phyloP scores from a whole-genome alignment of 169 alveolate species.

The Eimeria acervulina region DNA sequence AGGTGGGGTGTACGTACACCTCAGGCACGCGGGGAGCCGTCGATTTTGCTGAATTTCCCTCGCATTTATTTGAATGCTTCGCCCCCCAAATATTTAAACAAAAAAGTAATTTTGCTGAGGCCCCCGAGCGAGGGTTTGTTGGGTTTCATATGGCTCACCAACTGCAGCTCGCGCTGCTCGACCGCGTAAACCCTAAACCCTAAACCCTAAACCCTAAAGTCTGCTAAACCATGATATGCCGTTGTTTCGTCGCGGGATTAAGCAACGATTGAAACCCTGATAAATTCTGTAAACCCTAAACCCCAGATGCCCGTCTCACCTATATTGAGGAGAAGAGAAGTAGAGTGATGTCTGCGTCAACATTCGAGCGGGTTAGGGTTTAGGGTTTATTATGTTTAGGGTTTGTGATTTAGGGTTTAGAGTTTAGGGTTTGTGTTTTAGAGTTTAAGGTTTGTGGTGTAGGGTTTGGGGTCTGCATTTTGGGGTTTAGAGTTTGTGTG shows the following conservation, averaged over 20 bases:
- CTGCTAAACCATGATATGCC: too few relatives aligned
- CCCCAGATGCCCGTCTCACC: neutral
- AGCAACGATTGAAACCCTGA: too few relatives aligned
- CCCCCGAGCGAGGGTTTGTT: neutral
- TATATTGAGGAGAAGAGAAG: too few relatives aligned
- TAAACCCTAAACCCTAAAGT: constrained; percentile 49
- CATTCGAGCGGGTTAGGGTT: too few relatives aligned
- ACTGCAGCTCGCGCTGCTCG: constrained; percentile 27
- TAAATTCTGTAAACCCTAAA: neutral
- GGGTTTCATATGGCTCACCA: neutral
- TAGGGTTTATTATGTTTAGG: too few relatives aligned
- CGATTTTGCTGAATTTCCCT: constrained; percentile 84
- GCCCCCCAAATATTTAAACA: neutral
- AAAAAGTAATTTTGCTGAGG: neutral
- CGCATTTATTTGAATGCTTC: neutral
- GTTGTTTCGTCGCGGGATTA: too few relatives aligned
- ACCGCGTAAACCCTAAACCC: constrained; percentile 56
- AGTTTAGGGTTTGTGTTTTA: neutral
- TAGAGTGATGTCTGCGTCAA: too few relatives aligned
- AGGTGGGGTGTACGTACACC: constrained; percentile 81
- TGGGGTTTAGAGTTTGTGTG: constrained; percentile 31
- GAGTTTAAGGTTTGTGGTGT: too few relatives aligned
- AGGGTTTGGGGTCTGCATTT: neutral
- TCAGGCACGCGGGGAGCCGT: constrained; percentile 85
- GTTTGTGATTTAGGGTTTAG: too few relatives aligned